Base-by-base conservation (phyloP, 1,139 yeast species). In the Hyphopichia fennica region DNA sequence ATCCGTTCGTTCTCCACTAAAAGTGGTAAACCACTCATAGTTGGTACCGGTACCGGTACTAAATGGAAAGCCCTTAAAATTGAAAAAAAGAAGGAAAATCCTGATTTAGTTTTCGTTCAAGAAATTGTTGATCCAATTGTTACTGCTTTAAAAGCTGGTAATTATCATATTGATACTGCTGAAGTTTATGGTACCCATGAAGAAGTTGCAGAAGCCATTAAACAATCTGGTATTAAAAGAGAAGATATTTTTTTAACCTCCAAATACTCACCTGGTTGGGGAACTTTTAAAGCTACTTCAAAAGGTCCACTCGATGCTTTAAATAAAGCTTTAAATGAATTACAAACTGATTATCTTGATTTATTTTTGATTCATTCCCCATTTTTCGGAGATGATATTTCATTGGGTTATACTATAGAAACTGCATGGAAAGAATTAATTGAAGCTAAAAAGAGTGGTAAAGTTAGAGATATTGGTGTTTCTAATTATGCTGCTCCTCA, bases 31-130 rank as follows among this genome's bases (percentile, higher is more conserved):
- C 67, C 69, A 8, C 54, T 72, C 32, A 56, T 60, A 17, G 52
- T 72, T 40, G 78, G 76, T 45, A 67, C 74, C 5, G 95, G 95
- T 13, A 79, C 90, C 35, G 91, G 88, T 47, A 83, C 83, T 45
- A 79, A 78, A 51, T 82, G 85, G 81, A 38, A 38, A 7, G 49
- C 50, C 22, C 41, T 46, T n/a, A n/a, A n/a, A n/a, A n/a, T n/a
- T n/a, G n/a, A n/a, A 8, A 28, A 37, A 7, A 40, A 46, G 17
- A 30, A 34, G n/a, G 46, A 41, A 10, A 40, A 35, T n/a, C 40
- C 43, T 30, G 37, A 46, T 10, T 15, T 37, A 2, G 39, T 42
- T 11, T 28, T 34, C 11, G 41, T 52, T 15, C 43, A 47, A 8
- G 42, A 43, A 22, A 39, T 47, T 3, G 28, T 51, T 11, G 43